These are phyloP conservation scores for Tetrahymena thermophila DNA, from an alignment of 73 alveolate species.

Conservation along the genomic window DNA sequence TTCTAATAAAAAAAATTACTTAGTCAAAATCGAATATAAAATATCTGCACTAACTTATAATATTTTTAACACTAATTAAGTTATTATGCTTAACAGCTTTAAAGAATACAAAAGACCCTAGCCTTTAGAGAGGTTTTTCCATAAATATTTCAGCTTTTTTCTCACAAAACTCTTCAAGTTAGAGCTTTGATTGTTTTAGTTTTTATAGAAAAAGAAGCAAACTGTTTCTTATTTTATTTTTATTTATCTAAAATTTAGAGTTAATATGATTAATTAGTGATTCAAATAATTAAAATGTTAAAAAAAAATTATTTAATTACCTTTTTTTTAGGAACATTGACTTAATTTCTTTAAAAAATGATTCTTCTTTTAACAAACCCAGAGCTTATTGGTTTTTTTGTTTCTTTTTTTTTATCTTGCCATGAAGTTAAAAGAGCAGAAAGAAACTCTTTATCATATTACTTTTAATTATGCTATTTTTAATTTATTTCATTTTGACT, in stretches of 20 bases:
- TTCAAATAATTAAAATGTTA: not conserved
- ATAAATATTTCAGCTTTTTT: not conserved
- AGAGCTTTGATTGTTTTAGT: not conserved
- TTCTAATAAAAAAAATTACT: not conserved
- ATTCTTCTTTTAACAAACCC: not conserved
- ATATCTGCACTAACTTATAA: not conserved
- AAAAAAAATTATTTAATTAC: not conserved
- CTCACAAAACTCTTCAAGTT: not conserved
- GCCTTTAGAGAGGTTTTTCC: not conserved
- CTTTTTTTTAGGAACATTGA: not conserved
- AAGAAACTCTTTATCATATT: not conserved
- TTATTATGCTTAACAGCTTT: not conserved
- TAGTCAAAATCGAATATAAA: not conserved
- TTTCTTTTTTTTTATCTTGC: not conserved
- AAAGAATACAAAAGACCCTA: not conserved
- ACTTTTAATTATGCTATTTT: not conserved
- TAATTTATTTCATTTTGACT: not conserved
- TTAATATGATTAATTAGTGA: no score
- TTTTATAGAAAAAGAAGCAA: not conserved
- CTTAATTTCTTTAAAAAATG: not conserved
- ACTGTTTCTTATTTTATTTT: not conserved
- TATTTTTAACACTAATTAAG: not conserved
- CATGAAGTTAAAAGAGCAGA: not conserved
- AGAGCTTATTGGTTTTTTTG: not conserved
- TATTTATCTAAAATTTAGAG: not conserved